Percentiles rank a stretch among this genome's conserved stretches.
phyloP scores from a whole-genome alignment of 805 yeast species.

The Ascoidea rubescens region DNA sequence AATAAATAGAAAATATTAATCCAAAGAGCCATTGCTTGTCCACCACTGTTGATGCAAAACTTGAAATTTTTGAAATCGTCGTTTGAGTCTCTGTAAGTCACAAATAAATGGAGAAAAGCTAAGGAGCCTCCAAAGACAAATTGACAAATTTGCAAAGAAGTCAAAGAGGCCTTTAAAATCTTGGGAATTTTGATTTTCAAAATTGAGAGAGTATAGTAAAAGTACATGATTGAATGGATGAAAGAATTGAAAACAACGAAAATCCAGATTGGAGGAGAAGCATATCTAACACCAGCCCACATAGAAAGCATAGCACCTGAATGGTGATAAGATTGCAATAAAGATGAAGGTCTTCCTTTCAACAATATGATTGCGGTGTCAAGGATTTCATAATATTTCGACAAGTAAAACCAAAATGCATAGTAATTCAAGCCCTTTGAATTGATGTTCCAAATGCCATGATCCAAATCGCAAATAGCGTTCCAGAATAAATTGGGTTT shows the following conservation, averaged over 20 bases:
- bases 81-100: conserved; percentile 38
- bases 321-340: conserved; percentile 64
- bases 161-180: conserved; percentile 41
- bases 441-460: conserved; percentile 38
- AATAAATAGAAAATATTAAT: conserved; percentile 52
- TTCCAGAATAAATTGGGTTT: conserved; percentile 32
- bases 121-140: conserved; percentile 56
- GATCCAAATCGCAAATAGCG: conserved; percentile 42
- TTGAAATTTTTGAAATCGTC: conserved; percentile 21
- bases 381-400: conserved; percentile 58
- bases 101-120: conserved; percentile 50
- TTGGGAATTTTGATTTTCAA: conserved; percentile 44
- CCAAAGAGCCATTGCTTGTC: conserved; percentile 47
- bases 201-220: conserved; percentile 49
- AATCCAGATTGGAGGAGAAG: conserved; percentile 69
- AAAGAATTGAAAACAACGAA: conserved; percentile 71
- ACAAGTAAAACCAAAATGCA: conserved; percentile 55
- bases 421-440: conserved; percentile 35
- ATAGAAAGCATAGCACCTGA: conserved; percentile 71
- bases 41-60: conserved; percentile 41
- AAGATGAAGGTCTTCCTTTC: conserved; percentile 53
- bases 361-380: conserved; percentile 55
- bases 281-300: conserved; percentile 67
- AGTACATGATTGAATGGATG: conserved; percentile 64
- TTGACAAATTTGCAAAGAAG: conserved; percentile 56